phyloP scores from a whole-genome alignment of 129 eudicot species.

The Helichrysum umbraculigerum region DNA sequence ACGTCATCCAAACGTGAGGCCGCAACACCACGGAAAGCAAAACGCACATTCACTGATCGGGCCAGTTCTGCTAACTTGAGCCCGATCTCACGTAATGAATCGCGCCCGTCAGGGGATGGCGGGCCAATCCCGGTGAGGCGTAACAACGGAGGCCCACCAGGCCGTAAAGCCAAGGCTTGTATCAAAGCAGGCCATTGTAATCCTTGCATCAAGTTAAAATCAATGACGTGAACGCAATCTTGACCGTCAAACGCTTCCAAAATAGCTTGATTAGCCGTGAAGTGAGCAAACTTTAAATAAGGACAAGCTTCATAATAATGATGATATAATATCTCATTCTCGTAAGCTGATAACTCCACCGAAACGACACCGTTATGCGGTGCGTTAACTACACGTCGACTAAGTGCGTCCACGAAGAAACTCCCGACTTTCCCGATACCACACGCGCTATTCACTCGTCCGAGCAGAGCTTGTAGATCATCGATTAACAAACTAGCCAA shows the following conservation, averaged over 20 bases:
- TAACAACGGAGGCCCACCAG: constrained; percentile 69
- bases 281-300: constrained; percentile 82
- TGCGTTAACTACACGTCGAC: constrained; percentile 54
- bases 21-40: constrained; percentile 64
- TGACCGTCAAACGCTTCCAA: constrained; percentile 75
- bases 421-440: constrained; percentile 86
- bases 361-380: constrained; percentile 27
- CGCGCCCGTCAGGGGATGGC: constrained; percentile 49
- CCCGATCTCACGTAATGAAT: constrained; percentile 65
- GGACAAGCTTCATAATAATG: constrained; percentile 82
- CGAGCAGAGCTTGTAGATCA: constrained; percentile 47
- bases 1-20: constrained; percentile 59
- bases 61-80: constrained; percentile 61
- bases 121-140: constrained; percentile 74
- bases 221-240: constrained; percentile 79
- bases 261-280: constrained; percentile 91
- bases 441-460: constrained; percentile 48
- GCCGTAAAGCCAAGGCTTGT: constrained; percentile 79
- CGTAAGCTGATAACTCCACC: constrained; percentile 30
- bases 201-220: constrained; percentile 76
- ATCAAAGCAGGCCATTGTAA: constrained; percentile 90
- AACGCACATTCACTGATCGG: constrained; percentile 61
- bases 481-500: constrained; percentile 59
- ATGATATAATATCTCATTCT: constrained; percentile 53
- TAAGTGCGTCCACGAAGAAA: constrained; percentile 70